phyloP scores from a whole-genome alignment of 192 early-diverging fungal genomes.

The Coemansia sp. region DNA sequence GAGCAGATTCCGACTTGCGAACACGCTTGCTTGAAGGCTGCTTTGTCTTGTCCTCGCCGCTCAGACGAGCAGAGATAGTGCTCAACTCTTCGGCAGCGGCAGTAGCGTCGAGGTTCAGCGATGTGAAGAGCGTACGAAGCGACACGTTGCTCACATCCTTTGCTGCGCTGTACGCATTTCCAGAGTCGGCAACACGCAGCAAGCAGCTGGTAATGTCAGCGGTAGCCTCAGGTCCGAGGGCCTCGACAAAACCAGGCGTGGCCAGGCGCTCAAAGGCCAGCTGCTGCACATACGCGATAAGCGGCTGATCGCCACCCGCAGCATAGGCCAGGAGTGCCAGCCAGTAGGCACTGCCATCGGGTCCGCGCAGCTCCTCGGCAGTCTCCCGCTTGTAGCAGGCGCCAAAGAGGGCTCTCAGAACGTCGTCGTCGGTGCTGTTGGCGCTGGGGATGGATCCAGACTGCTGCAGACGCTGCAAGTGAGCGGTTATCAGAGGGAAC shows the following conservation, averaged over 20 bases:
- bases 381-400: constrained; percentile 20
- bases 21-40: constrained; percentile 26
- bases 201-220: constrained; percentile 22
- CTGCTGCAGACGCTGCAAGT: constrained; percentile 10
- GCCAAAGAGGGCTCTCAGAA: constrained; percentile 23
- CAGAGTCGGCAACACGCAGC: constrained; percentile 17
- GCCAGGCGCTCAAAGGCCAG: constrained; percentile 31
- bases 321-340: constrained; percentile 17
- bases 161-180: constrained; percentile 16
- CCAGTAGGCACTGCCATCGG: constrained; percentile 11
- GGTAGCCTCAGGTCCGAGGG: constrained; percentile 6
- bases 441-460: background rate
- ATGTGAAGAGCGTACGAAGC: constrained; percentile 25
- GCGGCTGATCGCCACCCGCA: constrained; percentile 6
- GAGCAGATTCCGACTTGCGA: constrained; percentile 20
- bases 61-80: constrained; percentile 15
- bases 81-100: constrained; percentile 22
- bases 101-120: constrained; percentile 24
- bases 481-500: constrained; percentile 16
- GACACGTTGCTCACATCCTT: constrained; percentile 9
- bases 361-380: constrained; percentile 4
- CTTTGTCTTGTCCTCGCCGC: constrained; percentile 3
- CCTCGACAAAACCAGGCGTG: constrained; percentile 7
- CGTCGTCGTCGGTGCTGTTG: constrained; percentile 16
- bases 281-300: constrained; percentile 38